Conservation (phyloP, 2,329 filamentous ascomycete genomes). For the Arthrobotrys sinensis region DNA sequence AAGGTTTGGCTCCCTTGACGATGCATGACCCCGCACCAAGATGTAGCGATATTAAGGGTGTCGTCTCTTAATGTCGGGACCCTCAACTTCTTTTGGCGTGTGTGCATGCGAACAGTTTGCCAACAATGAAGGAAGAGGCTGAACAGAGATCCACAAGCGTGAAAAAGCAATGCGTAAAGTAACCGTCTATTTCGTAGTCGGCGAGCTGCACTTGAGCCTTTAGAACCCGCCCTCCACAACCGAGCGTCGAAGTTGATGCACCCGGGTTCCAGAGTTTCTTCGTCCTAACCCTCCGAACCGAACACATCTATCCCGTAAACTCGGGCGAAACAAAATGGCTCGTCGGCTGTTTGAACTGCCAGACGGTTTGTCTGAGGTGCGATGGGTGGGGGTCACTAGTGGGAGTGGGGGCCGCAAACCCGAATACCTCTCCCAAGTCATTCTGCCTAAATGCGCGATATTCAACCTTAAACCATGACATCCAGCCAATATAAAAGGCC, state of each 20-base stretch:
- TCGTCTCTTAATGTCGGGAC: constrained; percentile 37
- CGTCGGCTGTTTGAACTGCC: constrained; percentile 59
- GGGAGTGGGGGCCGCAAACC: constrained; percentile 60
- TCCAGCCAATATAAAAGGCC: constrained; percentile 35
- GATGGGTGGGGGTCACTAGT: constrained; percentile 52
- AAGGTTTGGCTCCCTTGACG: constrained; percentile 38
- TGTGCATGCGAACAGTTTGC: constrained; percentile 28
- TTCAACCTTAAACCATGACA: constrained; percentile 54
- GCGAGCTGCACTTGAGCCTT: constrained; percentile 52
- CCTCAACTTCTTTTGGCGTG: constrained; percentile 25
- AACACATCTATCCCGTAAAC: constrained; percentile 43
- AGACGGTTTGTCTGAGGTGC: constrained; percentile 23
- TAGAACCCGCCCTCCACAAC: constrained; percentile 39
- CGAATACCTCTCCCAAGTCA: constrained; percentile 35
- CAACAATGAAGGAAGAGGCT: constrained; percentile 42
- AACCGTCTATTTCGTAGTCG: constrained; percentile 46
- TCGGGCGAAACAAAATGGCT: constrained; percentile 54
- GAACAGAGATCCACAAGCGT: constrained; percentile 19
- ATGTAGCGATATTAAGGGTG: constrained; percentile 56
- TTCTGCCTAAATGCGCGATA: constrained; percentile 61
- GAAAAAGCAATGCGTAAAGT: constrained; percentile 51
- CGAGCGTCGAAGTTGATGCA: constrained; percentile 36
- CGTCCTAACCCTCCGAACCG: constrained; percentile 52
- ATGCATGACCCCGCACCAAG: constrained; percentile 60
- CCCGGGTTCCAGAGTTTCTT: constrained; percentile 24